phyloP scores from a whole-genome alignment of 169 alveolate species.

The Cryptosporidium andersoni region DNA sequence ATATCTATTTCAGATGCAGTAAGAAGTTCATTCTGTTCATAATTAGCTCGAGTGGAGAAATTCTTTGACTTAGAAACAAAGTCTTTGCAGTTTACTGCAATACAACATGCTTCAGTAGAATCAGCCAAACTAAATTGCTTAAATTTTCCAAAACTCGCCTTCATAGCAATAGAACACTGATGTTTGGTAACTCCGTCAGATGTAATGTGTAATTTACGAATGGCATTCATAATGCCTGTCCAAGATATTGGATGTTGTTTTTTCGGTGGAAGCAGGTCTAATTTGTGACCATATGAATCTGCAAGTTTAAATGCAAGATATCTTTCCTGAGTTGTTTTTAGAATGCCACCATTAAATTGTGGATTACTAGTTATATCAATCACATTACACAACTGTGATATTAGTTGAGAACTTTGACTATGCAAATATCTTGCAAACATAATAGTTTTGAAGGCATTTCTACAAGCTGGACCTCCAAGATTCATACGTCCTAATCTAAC shows the following conservation, averaged over 20 bases:
- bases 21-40: no score
- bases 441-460: slow-evolving; percentile 55
- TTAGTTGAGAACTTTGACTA: slow-evolving; percentile 46
- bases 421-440: slow-evolving; percentile 47
- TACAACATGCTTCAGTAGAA: slow-evolving; percentile 53
- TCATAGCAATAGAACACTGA: slow-evolving; percentile 60
- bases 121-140: slow-evolving; percentile 39
- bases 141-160: slow-evolving; percentile 55
- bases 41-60: no score
- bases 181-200: slow-evolving; percentile 4
- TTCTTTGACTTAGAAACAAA: neutral
- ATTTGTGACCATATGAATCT: slow-evolving; percentile 50
- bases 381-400: slow-evolving; percentile 22
- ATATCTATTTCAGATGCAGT: no score
- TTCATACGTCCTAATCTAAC: slow-evolving; percentile 56
- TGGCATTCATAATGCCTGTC: slow-evolving; percentile 40
- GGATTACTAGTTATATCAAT: slow-evolving; percentile 57
- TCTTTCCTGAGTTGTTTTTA: slow-evolving; percentile 54
- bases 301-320: slow-evolving; percentile 54
- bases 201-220: slow-evolving; percentile 23
- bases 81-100: slow-evolving; percentile 37
- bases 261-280: slow-evolving; percentile 48
- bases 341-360: slow-evolving; percentile 51
- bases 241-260: slow-evolving; percentile 59
- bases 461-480: slow-evolving; percentile 63